Percentiles rank a stretch among this genome's conserved stretches.
Conservation (phyloP, 345 rosid genomes). For the Passiflora organensis region DNA sequence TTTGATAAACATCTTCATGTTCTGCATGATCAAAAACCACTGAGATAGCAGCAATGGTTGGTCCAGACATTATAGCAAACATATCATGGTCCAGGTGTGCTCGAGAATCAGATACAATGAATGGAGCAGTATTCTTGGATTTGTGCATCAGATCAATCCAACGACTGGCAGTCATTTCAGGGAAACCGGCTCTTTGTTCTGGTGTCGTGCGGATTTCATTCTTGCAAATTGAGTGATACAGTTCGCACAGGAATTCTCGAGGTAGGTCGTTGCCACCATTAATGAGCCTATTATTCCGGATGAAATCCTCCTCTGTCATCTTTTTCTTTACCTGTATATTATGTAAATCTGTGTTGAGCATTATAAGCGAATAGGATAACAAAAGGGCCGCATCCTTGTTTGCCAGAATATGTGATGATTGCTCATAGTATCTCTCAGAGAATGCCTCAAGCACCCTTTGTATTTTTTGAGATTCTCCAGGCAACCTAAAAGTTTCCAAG, state of each 20-base stretch:
- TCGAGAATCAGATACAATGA: constrained; percentile 65
- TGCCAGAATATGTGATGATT: constrained; percentile 79
- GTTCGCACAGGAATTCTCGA: constrained; percentile 76
- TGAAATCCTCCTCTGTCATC: constrained; percentile 98
- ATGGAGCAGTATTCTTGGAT: constrained; percentile 87
- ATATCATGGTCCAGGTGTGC: constrained; percentile 94
- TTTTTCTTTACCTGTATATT: constrained; percentile 96
- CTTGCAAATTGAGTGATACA: constrained; percentile 84
- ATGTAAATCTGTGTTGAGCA: constrained; percentile 98
- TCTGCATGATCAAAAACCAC: constrained; percentile 99
- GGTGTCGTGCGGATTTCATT: constrained; percentile 98
- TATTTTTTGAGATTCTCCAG: constrained; percentile 98
- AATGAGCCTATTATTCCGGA: constrained; percentile 86
- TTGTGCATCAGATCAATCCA: constrained; percentile 99
- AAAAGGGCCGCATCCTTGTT: constrained; percentile 97
- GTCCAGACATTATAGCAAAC: constrained; percentile 99
- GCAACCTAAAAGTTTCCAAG: constrained; percentile 91
- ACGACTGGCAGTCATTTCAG: constrained; percentile 97
- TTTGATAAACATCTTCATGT: constrained; percentile 88
- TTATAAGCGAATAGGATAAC: constrained; percentile 85
- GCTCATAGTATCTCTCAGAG: constrained; percentile 96
- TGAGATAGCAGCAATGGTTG: constrained; percentile 96
- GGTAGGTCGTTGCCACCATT: constrained; percentile 93
- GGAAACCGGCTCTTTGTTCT: constrained; percentile 85
- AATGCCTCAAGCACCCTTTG: constrained; percentile 98